Evolutionary conservation across 139 green algal species (phyloP), one percentile per base, ranked within the genome.

Genomic region (Eudorina sp.): DNA sequence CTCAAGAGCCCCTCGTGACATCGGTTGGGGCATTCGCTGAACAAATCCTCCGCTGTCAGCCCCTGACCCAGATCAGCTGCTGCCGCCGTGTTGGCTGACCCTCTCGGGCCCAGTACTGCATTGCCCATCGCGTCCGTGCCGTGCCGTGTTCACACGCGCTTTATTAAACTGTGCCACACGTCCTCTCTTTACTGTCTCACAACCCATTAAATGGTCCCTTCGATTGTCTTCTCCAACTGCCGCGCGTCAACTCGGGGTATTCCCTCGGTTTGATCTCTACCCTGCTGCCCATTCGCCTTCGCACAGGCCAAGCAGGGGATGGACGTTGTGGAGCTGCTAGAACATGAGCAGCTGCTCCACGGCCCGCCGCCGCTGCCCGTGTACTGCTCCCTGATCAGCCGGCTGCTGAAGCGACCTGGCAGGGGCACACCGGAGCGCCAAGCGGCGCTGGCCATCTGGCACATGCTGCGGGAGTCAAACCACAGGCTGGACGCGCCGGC

Each of bases 401-500:
- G 72, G 3, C 88, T 96, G 72, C 72, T 92, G 0, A 93, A 91
- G 82, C 60, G 92, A 46, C 74, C 81, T 31, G 78, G 91, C 38
- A 64, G 82, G 0, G 82, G 82, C 68, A 88, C 83, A 16, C 51
- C 62, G 6, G 48, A 34, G 13, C 25, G 14, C 25, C 83, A 88
- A 51, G 83, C 68, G 9, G 83, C 83, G 46, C 34, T 62, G 23
- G 53, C 13, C 13, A 36, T 88, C 25, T 81, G 68, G 83, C 68
- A n/a, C 27, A 43, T n/a, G 85, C 85, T 97, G 81, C 53, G 85
- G 43, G 80, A 41, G 48, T 78, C 53, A 29, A 68, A 80, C 0
- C 41, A 74, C 53, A 40, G 74, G 36, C 78, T 95, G 80, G 93
- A 96, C 46, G 88, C 77, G 4, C 83, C 82, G 38, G 93, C 94